These are phyloP conservation scores for Saccharomycopsis crataegensis DNA, from an alignment of 1,139 yeast species.

Conservation along the genomic window DNA sequence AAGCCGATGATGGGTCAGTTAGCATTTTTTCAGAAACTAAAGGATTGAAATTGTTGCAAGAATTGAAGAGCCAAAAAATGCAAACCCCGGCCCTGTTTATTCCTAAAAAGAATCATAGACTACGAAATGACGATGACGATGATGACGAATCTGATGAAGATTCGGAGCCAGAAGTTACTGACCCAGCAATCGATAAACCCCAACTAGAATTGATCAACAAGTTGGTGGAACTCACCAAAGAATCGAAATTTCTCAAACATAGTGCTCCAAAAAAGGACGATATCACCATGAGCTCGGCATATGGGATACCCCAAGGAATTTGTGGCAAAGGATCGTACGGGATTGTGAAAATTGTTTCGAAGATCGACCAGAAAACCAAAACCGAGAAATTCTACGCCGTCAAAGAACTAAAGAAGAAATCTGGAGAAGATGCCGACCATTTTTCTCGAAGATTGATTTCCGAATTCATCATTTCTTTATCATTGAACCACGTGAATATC, in stretches of 20 bases:
- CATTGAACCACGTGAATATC: conserved; percentile 71
- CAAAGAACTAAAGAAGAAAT: conserved; percentile 61
- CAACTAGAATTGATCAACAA: conserved; percentile 17
- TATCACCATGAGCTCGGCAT: conserved; percentile 31
- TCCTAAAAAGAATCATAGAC: neutral
- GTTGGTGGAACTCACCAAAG: conserved; percentile 5
- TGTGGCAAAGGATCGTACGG: conserved; percentile 88
- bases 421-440: conserved; percentile 47
- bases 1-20: neutral
- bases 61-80: conserved; percentile 9
- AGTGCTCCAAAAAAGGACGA: conserved; percentile 16
- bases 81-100: neutral
- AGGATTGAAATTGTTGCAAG: conserved; percentile 11
- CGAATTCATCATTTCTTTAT: conserved; percentile 80
- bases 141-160: conserved; percentile 9
- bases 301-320: conserved; percentile 74
- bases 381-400: conserved; percentile 64
- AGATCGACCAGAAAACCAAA: conserved; percentile 35
- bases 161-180: conserved; percentile 18
- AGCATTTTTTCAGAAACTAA: conserved; percentile 11
- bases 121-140: neutral
- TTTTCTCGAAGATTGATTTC: conserved; percentile 71
- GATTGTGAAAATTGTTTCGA: conserved; percentile 65
- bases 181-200: conserved; percentile 18
- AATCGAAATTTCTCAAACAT: conserved; percentile 4